Base-by-base conservation (phyloP, 768 basidiomycete species). In the Serendipita sp. region DNA sequence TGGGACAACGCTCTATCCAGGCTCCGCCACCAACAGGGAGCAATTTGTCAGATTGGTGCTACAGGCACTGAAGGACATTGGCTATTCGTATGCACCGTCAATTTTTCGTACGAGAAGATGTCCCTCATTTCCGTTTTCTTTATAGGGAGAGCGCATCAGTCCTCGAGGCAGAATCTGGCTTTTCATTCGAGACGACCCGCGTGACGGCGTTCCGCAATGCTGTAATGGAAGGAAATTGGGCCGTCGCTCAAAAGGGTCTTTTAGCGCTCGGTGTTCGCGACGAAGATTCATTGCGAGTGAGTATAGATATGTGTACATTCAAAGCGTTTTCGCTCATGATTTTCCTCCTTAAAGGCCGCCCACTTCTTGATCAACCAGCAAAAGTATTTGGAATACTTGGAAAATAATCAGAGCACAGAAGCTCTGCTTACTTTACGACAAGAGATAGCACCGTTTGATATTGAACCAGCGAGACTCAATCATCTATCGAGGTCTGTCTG, bases 371-470 rank as follows among this genome's bases (percentile, higher is more conserved):
- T 99, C 67, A 86, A 85, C 66, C 86, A 88, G 74, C 96, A 99
- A 80, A 94, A 96, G 75, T 99, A 96, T 74, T 79, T 98, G 45
- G 96, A 99, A 71, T 78, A 90, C 18, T 78, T 99, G 60, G 95
- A 97, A 70, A 80, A 82, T 3, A 82, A 81, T 69, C 84, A 85
- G 75, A 87, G 84, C 1, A 88, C 88, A 50, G 79, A 81, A 66
- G 96, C 96, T 13, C 75, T 99, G 44, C 81, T 86, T 63, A 88
- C 95, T 5, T 76, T 99, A 58, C 83, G 96, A 53, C 84, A 86
- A 66, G 93, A 96, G 71, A 76, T 99, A 44, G 91, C 94, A 6
- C 88, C 91, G 50, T 72, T 91, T 62, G 83, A 86, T 66, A 80
- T 82, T 44, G 86, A 91, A 71, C 75, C 88, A 16, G 90, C 93